phyloP scores from a whole-genome alignment of 2,329 filamentous ascomycete species.

The Ascochyta koolunga region DNA sequence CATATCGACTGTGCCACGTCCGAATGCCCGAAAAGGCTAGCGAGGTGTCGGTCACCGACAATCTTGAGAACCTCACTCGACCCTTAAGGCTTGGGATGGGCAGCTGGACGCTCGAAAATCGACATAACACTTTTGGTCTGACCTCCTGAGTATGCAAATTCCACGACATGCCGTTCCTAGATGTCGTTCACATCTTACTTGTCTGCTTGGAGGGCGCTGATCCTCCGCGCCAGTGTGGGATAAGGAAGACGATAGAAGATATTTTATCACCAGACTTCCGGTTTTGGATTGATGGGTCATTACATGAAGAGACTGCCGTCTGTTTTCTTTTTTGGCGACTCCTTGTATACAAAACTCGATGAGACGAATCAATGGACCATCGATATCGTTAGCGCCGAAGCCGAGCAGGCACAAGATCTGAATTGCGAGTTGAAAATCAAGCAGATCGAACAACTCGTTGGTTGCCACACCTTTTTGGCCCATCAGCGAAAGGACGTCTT shows the following conservation, averaged over 20 bases:
- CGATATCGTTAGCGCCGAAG: background rate
- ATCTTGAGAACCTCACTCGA: too few species aligned
- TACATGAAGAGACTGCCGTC: background rate
- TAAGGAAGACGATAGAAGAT: background rate
- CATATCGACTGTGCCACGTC: background rate
- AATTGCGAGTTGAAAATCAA: background rate
- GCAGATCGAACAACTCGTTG: background rate
- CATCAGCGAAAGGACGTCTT: background rate
- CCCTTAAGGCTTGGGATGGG: too few species aligned
- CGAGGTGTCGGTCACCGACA: background rate
- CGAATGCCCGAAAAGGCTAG: background rate
- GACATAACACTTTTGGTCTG: too few species aligned
- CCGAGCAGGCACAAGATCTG: background rate
- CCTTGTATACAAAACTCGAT: background rate
- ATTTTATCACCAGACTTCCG: slow-evolving; percentile 7
- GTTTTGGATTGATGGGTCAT: background rate
- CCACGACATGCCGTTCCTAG: slow-evolving; percentile 3
- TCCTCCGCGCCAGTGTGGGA: background rate
- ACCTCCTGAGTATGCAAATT: too few species aligned
- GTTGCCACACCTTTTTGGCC: background rate
- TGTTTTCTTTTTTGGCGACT: slow-evolving; percentile 3
- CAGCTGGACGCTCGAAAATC: too few species aligned
- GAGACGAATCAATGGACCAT: background rate
- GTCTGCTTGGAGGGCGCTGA: background rate
- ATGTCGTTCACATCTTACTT: background rate